Conservation (phyloP, 495 filamentous ascomycete genomes). For the Penicillium egyptiacum region DNA sequence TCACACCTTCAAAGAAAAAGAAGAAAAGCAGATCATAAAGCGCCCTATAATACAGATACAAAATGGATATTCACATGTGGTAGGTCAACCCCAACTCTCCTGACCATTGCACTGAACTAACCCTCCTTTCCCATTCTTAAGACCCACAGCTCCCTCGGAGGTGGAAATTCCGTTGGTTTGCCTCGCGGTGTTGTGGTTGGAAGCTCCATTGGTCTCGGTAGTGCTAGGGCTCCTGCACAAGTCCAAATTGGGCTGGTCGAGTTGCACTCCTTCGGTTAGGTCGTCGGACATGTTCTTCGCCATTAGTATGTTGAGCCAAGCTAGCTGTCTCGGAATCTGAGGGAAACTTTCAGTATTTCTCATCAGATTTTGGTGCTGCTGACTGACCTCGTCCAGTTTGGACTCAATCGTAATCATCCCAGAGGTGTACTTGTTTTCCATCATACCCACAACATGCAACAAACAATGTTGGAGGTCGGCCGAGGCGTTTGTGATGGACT, state of each 20-base stretch:
- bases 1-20: not conserved
- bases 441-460: not conserved
- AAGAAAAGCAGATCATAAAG: not conserved
- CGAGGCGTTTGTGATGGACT: not conserved
- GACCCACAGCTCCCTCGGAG: not conserved
- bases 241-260: not conserved
- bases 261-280: not conserved
- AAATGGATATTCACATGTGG: not conserved
- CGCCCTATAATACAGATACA: not conserved
- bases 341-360: not conserved
- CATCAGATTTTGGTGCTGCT: not conserved
- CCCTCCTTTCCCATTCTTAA: not conserved
- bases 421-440: constrained; percentile 1
- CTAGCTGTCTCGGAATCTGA: not conserved
- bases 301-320: not conserved
- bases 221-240: not conserved
- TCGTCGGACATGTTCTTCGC: not conserved
- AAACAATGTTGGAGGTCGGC: not conserved
- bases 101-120: not conserved
- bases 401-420: not conserved
- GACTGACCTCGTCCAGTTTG: constrained; percentile 2
- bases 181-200: not conserved
- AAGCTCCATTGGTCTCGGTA: not conserved
- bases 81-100: not conserved
- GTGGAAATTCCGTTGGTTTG: not conserved